Evolutionary conservation across 257 asterid genomes (phyloP).

Genomic region (Nicotiana undulata): DNA sequence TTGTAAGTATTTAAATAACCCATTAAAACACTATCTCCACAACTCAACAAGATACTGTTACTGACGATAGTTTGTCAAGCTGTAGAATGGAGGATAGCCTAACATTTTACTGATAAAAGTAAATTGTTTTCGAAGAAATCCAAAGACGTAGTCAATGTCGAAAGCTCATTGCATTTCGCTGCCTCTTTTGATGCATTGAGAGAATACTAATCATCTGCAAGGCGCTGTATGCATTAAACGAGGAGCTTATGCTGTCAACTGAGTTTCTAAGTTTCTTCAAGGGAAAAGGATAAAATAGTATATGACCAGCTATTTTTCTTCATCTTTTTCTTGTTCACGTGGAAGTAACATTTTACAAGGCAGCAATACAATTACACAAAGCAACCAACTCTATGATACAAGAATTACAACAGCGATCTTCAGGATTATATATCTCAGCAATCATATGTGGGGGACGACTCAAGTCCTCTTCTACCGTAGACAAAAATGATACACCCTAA

Average conservation of each 20-base stretch:
- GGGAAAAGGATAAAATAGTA: not conserved
- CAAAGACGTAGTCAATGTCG: too few relatives aligned
- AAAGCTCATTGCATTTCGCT: too few relatives aligned
- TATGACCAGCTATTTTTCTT: not conserved
- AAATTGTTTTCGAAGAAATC: too few relatives aligned
- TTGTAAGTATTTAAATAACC: not conserved
- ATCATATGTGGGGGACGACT: slow-evolving; percentile 20
- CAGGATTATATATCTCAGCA: slow-evolving; percentile 26
- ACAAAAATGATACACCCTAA: slow-evolving; percentile 38
- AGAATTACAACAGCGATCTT: slow-evolving; percentile 16
- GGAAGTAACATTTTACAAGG: slow-evolving; percentile 20
- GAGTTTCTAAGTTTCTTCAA: not conserved
- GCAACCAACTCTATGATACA: slow-evolving; percentile 47
- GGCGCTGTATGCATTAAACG: too few relatives aligned
- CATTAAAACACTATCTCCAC: not conserved
- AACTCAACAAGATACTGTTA: not conserved
- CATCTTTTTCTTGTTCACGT: slow-evolving; percentile 17
- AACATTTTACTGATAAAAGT: too few relatives aligned
- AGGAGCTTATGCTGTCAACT: too few relatives aligned
- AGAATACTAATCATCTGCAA: too few relatives aligned
- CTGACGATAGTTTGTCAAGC: not conserved
- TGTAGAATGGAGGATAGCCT: not conserved
- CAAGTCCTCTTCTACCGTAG: slow-evolving; percentile 17
- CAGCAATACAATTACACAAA: slow-evolving; percentile 29
- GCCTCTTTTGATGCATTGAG: too few relatives aligned